Evolutionary conservation across 108 stramenopile species (phyloP).

Genomic region (Discostella stelligeroides): DNA sequence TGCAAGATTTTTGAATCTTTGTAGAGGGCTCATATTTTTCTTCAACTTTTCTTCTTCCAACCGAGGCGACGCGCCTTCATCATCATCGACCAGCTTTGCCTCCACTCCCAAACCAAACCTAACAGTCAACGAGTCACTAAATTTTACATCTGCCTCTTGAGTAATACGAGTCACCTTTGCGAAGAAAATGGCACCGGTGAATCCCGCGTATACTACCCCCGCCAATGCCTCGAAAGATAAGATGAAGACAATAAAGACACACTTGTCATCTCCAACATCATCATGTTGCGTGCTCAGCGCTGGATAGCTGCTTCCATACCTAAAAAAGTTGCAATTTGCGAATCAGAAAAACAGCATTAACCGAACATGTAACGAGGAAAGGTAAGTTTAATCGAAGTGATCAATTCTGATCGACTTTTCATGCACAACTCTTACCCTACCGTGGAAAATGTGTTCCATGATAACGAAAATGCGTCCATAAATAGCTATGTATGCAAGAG

Average conservation of each 20-base stretch:
- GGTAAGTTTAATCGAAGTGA: too few species aligned
- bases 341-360: constrained; percentile 2
- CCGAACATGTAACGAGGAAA: too few species aligned
- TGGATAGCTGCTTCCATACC: constrained; percentile 37
- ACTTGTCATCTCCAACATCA: constrained; percentile 34
- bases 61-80: constrained; percentile 5
- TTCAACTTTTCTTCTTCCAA: neutral
- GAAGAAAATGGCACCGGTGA: constrained; percentile 76
- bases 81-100: constrained; percentile 2
- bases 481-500: constrained; percentile 10
- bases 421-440: constrained; percentile 39
- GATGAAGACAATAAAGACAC: constrained; percentile 55
- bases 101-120: constrained; percentile 61
- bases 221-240: constrained; percentile 66
- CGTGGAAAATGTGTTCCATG: constrained; percentile 59
- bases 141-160: constrained; percentile 61
- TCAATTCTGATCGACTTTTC: too few species aligned
- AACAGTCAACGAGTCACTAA: constrained; percentile 62
- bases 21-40: constrained; percentile 14
- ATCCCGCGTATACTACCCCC: constrained; percentile 67
- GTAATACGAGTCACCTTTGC: constrained; percentile 71
- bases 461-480: constrained; percentile 51
- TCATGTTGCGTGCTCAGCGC: constrained; percentile 40
- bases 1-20: constrained; percentile 2
- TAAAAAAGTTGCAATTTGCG: neutral